phyloP scores from a whole-genome alignment of 371 early-diverging fungal genomes.

The Quaeritorhiza haematococci region DNA sequence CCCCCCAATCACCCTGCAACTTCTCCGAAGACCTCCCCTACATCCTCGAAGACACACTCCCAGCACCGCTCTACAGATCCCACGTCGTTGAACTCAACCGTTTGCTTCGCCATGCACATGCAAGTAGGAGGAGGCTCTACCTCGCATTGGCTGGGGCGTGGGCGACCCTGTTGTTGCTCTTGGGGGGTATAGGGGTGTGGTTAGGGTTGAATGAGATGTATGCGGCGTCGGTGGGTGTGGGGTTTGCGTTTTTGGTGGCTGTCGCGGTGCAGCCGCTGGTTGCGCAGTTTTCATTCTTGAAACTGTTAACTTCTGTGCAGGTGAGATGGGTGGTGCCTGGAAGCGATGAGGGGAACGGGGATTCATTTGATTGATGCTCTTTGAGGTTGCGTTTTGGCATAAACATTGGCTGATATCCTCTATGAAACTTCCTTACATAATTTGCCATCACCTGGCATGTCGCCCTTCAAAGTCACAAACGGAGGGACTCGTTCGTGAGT shows the following conservation, averaged over 20 bases:
- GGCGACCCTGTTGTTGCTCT: no score
- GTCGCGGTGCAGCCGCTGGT: neutral
- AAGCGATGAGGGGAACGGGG: no score
- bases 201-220: neutral
- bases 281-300: conserved; percentile 3
- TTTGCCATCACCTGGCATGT: no score
- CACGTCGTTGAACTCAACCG: conserved; percentile 16
- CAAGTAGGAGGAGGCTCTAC: no score
- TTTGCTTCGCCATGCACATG: conserved; percentile 1
- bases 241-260: neutral
- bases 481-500: conserved; percentile 4
- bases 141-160: no score
- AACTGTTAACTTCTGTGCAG: conserved; percentile 3
- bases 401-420: no score
- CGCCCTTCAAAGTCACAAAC: conserved; percentile 1
- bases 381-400: no score
- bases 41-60: conserved; percentile 10
- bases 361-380: no score
- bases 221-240: neutral
- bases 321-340: no score
- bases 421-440: no score
- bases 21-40: conserved; percentile 13
- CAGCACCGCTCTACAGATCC: conserved; percentile 15
- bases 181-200: neutral
- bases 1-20: neutral